Conservation (phyloP, 2,329 filamentous ascomycete genomes). For the Leptoxyphium fumago region DNA sequence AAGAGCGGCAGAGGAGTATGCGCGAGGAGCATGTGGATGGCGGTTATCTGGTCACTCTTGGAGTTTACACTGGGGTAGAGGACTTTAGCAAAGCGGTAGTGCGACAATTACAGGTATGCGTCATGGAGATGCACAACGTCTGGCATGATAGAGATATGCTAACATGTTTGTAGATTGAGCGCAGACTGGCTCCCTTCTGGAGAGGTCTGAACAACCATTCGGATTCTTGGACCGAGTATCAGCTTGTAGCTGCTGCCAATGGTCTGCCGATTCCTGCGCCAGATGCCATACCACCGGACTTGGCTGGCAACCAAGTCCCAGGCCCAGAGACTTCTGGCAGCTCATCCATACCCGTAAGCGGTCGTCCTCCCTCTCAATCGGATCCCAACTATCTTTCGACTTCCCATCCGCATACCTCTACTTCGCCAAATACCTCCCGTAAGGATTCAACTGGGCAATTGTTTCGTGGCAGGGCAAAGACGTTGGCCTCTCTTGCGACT, state of each 20-base stretch:
- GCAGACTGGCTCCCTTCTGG: conserved; percentile 89
- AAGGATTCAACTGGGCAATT: conserved; percentile 30
- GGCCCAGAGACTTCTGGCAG: conserved; percentile 49
- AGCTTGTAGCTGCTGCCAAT: conserved; percentile 80
- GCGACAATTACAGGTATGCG: conserved; percentile 68
- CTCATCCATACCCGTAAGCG: conserved; percentile 63
- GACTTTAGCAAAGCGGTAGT: conserved; percentile 86
- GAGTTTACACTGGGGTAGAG: conserved; percentile 80
- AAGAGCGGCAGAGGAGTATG: conserved; percentile 82
- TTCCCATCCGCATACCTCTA: conserved; percentile 47
- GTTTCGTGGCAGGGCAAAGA: conserved; percentile 78
- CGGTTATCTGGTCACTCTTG: conserved; percentile 84
- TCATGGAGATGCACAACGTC: conserved; percentile 7
- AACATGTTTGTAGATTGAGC: conserved; percentile 59
- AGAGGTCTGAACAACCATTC: conserved; percentile 80
- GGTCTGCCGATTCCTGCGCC: conserved; percentile 71
- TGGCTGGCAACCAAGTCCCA: conserved; percentile 31
- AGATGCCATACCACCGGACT: conserved; percentile 65
- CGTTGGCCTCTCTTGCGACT: conserved; percentile 66
- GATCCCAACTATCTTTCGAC: conserved; percentile 49
- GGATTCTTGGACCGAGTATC: conserved; percentile 81
- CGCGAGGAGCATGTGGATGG: conserved; percentile 87
- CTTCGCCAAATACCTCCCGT: conserved; percentile 29
- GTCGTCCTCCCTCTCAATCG: conserved; percentile 66
- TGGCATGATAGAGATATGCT: conserved; percentile 1